Percentiles rank a stretch among this genome's conserved stretches.
Conservation (phyloP, 768 basidiomycete species). For the Rossbeevera mucosa region DNA sequence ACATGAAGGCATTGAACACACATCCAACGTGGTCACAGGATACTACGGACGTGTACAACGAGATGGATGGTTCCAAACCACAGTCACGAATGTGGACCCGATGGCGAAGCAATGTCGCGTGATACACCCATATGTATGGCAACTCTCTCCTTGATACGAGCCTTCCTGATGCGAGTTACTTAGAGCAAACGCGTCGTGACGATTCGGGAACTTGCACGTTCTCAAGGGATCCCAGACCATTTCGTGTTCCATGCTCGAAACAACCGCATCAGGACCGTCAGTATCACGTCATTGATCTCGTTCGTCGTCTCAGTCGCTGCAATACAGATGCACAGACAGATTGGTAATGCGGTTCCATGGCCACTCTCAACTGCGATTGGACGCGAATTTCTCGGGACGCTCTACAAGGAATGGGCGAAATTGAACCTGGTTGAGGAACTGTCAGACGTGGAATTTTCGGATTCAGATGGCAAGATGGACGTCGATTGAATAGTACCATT, state of each 20-base stretch:
- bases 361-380: constrained; percentile 62
- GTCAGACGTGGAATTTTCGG: constrained; percentile 31
- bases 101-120: constrained; percentile 74
- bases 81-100: constrained; percentile 73
- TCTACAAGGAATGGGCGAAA: constrained; percentile 50
- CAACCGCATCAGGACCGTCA: constrained; percentile 56
- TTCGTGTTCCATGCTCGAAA: constrained; percentile 56
- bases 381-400: constrained; percentile 48
- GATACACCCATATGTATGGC: constrained; percentile 60
- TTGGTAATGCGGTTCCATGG: constrained; percentile 78
- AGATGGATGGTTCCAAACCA: constrained; percentile 60
- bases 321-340: constrained; percentile 69
- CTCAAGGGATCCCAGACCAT: constrained; percentile 77
- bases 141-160: neutral
- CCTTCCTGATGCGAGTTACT: neutral
- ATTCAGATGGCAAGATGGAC: constrained; percentile 18
- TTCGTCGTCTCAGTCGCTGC: neutral
- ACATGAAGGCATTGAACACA: neutral
- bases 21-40: constrained; percentile 29
- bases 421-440: constrained; percentile 17
- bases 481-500: constrained; percentile 29
- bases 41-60: constrained; percentile 59
- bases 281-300: constrained; percentile 20
- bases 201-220: constrained; percentile 71
- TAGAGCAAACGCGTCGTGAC: constrained; percentile 70